Conservation (phyloP, 2,329 filamentous ascomycete species). For the Neocucurbitaria cava region DNA sequence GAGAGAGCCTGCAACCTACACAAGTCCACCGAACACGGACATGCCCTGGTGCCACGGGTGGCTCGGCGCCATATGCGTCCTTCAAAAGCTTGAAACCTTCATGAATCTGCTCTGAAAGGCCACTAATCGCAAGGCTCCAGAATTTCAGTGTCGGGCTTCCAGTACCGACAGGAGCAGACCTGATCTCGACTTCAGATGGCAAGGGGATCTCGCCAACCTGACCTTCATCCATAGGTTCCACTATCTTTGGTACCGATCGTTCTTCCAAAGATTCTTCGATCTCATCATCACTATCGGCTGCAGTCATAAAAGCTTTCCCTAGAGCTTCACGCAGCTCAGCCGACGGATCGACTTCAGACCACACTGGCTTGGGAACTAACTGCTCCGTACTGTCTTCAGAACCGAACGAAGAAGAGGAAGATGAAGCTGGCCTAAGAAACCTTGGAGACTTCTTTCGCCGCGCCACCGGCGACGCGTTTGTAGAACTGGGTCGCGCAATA, state of each 20-base stretch:
- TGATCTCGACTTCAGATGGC: slow-evolving; percentile 29
- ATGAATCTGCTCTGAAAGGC: slow-evolving; percentile 25
- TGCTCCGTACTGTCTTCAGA: slow-evolving; percentile 1
- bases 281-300: not conserved
- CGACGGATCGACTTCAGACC: slow-evolving; percentile 25
- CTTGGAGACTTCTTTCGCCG: slow-evolving; percentile 22
- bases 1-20: slow-evolving; percentile 20
- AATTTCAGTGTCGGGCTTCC: slow-evolving; percentile 23
- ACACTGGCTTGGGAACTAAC: slow-evolving; percentile 14
- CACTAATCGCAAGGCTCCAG: slow-evolving; percentile 29
- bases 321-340: slow-evolving; percentile 29
- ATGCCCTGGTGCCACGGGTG: slow-evolving; percentile 33
- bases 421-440: slow-evolving; percentile 10
- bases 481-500: slow-evolving; percentile 25
- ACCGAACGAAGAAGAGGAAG: slow-evolving; percentile 16
- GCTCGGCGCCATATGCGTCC: slow-evolving; percentile 39
- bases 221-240: slow-evolving; percentile 16
- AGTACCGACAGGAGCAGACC: slow-evolving; percentile 13
- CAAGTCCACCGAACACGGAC: slow-evolving; percentile 48
- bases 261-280: not conserved
- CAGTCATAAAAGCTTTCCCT: slow-evolving; percentile 16
- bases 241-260: slow-evolving; percentile 16
- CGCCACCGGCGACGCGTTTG: slow-evolving; percentile 28
- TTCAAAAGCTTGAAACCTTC: slow-evolving; percentile 29
- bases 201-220: slow-evolving; percentile 29